phyloP scores from a whole-genome alignment of 768 basidiomycete species.

The Amanita inopinata region DNA sequence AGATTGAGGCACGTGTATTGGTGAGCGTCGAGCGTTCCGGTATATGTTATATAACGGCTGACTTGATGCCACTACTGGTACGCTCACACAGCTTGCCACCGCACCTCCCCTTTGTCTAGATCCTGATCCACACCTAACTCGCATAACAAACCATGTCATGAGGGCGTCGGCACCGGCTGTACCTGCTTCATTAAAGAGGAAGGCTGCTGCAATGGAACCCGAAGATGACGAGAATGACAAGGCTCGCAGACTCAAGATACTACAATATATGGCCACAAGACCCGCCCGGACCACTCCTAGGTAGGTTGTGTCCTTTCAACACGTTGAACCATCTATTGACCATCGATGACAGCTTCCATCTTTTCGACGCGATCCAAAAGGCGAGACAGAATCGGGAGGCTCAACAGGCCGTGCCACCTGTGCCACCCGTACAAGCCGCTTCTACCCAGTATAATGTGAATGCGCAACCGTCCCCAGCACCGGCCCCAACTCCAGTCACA shows the following conservation, averaged over 20 bases:
- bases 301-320: conserved; percentile 25
- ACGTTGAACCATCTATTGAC: conserved; percentile 5
- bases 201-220: conserved; percentile 56
- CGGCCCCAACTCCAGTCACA: conserved; percentile 17
- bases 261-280: conserved; percentile 70
- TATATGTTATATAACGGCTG: neutral
- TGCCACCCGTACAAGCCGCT: conserved; percentile 16
- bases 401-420: conserved; percentile 16
- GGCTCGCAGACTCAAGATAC: conserved; percentile 61
- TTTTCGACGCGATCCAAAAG: conserved; percentile 41
- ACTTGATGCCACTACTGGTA: conserved; percentile 9
- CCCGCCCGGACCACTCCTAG: conserved; percentile 37
- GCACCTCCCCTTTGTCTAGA: conserved; percentile 70
- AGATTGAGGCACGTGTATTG: conserved; percentile 64
- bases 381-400: conserved; percentile 19
- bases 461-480: conserved; percentile 15
- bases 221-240: conserved; percentile 74
- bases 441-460: conserved; percentile 9
- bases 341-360: conserved; percentile 36
- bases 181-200: conserved; percentile 68
- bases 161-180: conserved; percentile 66
- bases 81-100: conserved; percentile 52
- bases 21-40: conserved; percentile 30
- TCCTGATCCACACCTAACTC: conserved; percentile 67
- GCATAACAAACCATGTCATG: conserved; percentile 66